Percentiles rank a stretch among this genome's conserved stretches.
phyloP scores from a whole-genome alignment of 495 filamentous ascomycete genomes.

The Aspergillus sparsus region DNA sequence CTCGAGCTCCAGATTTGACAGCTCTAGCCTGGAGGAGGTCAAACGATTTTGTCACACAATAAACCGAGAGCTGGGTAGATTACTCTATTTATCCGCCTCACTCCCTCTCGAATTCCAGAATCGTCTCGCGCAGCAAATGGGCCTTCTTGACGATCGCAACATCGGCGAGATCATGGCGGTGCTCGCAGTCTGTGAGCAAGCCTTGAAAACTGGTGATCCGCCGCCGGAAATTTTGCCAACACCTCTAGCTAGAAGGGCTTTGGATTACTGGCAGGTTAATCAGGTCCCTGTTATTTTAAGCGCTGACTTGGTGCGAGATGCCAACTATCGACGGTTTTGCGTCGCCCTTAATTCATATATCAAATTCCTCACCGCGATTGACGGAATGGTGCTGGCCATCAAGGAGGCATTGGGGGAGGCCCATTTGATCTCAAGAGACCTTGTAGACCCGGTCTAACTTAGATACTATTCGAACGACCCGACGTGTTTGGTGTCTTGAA shows the following conservation, averaged over 20 bases:
- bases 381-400: conserved; percentile 45
- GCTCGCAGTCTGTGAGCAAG: conserved; percentile 40
- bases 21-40: conserved; percentile 34
- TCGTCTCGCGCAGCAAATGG: conserved; percentile 31
- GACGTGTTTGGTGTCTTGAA: too few relatives aligned
- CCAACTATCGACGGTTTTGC: conserved; percentile 43
- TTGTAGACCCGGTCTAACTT: conserved; percentile 11
- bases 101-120: conserved; percentile 35
- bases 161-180: conserved; percentile 49
- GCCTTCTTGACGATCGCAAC: conserved; percentile 39
- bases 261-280: conserved; percentile 33
- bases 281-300: conserved; percentile 25
- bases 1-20: conserved; percentile 46
- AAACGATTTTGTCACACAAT: conserved; percentile 39
- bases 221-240: conserved; percentile 46
- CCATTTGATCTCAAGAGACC: conserved; percentile 35
- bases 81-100: conserved; percentile 38
- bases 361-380: conserved; percentile 37
- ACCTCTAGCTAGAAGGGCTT: conserved; percentile 37
- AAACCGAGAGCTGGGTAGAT: conserved; percentile 38
- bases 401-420: conserved; percentile 46
- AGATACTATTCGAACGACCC: too few relatives aligned
- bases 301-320: conserved; percentile 36
- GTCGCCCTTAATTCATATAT: conserved; percentile 43
- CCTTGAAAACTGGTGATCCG: conserved; percentile 44